Percentiles rank a stretch among this genome's conserved stretches.
phyloP scores from a whole-genome alignment of 2,329 filamentous ascomycete species.

The Pseudopyrenochaeta lycopersici region DNA sequence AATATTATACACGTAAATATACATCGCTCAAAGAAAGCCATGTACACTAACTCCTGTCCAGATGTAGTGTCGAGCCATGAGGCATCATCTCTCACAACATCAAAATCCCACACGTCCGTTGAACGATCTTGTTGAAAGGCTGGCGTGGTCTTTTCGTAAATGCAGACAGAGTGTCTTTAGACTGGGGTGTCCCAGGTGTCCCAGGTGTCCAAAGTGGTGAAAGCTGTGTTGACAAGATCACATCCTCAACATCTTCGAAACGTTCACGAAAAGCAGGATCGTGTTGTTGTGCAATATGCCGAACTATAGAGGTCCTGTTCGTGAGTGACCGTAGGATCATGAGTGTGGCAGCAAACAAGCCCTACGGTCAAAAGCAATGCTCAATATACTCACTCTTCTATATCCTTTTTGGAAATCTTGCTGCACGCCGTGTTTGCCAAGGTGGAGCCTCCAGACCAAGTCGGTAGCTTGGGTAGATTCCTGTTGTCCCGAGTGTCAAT shows the following conservation, averaged over 20 bases:
- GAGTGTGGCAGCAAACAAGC: constrained; percentile 4
- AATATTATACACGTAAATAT: constrained; percentile 5
- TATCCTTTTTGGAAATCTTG: not conserved
- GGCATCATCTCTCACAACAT: not conserved
- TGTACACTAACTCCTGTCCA: not conserved
- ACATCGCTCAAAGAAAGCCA: not conserved
- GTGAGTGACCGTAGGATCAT: not conserved
- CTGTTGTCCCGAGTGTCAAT: not conserved
- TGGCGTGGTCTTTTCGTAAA: too few relatives aligned
- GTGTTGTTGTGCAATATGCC: not conserved
- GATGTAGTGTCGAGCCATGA: not conserved
- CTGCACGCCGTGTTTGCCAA: not conserved
- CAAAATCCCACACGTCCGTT: not conserved
- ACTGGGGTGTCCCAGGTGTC: too few relatives aligned
- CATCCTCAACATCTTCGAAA: not conserved
- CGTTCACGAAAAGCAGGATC: not conserved
- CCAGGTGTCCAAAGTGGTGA: too few relatives aligned
- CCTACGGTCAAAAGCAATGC: not conserved
- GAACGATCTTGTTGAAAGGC: too few relatives aligned
- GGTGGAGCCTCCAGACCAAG: not conserved
- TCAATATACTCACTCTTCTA: not conserved
- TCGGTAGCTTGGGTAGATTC: not conserved
- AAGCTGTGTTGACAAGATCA: not conserved
- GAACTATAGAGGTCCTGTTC: not conserved
- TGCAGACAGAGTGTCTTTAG: too few relatives aligned